phyloP scores from a whole-genome alignment of 805 yeast species.

The Wickerhamiella galacta region DNA sequence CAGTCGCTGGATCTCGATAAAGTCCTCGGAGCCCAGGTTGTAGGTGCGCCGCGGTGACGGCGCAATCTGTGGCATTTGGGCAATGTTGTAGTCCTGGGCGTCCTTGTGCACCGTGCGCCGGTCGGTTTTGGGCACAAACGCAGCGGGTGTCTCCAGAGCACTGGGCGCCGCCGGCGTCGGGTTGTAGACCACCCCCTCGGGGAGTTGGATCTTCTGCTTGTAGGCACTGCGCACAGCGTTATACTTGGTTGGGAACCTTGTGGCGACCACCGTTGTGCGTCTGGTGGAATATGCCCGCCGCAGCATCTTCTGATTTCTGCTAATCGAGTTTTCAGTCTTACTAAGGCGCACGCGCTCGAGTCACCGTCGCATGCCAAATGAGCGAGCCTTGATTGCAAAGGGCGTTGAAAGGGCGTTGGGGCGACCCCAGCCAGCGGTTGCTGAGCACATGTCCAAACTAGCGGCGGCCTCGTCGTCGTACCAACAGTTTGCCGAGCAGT shows the following conservation, averaged over 20 bases:
- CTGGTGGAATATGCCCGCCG: too few relatives aligned
- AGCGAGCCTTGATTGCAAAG: too few relatives aligned
- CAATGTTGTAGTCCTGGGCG: slow-evolving; percentile 11
- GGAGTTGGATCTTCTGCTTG: slow-evolving; percentile 40
- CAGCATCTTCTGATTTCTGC: too few relatives aligned
- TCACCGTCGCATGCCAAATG: too few relatives aligned
- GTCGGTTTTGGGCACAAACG: slow-evolving; percentile 48
- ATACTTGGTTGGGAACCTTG: slow-evolving; percentile 27
- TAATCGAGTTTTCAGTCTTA: too few relatives aligned
- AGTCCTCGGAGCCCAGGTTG: slow-evolving; percentile 40
- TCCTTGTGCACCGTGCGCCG: slow-evolving; percentile 31
- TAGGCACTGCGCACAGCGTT: slow-evolving; percentile 48
- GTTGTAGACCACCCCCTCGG: slow-evolving; percentile 42
- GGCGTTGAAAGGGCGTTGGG: too few relatives aligned
- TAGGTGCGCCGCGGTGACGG: slow-evolving; percentile 28
- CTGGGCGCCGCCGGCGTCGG: slow-evolving; percentile 52
- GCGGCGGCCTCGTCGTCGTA: too few relatives aligned
- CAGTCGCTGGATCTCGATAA: slow-evolving; percentile 38
- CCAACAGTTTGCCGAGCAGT: too few relatives aligned
- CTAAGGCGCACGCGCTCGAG: too few relatives aligned
- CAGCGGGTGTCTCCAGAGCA: slow-evolving; percentile 43
- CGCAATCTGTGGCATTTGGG: slow-evolving; percentile 23
- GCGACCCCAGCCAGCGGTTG: too few relatives aligned
- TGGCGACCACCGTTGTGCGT: too few relatives aligned
- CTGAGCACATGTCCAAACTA: too few relatives aligned